phyloP scores from a whole-genome alignment of 768 basidiomycete species.

The Mycena galericulata region DNA sequence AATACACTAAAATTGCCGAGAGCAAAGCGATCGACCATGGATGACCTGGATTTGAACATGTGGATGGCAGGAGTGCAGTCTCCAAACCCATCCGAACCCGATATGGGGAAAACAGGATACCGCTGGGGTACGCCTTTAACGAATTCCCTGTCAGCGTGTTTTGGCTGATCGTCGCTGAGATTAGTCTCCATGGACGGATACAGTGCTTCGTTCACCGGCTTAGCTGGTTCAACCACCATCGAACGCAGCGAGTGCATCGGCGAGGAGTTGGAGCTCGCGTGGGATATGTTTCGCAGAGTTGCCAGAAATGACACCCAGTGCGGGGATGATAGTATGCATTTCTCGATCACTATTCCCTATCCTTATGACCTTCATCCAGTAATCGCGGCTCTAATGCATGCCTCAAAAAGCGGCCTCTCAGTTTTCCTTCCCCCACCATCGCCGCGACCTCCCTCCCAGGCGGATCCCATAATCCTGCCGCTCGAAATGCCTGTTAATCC shows the following conservation, averaged over 20 bases:
- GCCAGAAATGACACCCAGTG: conserved; percentile 5
- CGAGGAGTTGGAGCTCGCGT: conserved; percentile 6
- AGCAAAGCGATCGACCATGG: conserved; percentile 12
- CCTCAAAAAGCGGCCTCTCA: conserved; percentile 19
- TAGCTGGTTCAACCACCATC: background rate
- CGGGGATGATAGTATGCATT: conserved; percentile 18
- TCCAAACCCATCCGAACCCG: background rate
- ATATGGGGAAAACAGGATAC: conserved; percentile 17
- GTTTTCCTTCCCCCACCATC: conserved; percentile 32
- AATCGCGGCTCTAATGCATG: conserved; percentile 31
- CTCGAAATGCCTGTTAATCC: conserved; percentile 12
- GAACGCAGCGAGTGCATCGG: conserved; percentile 15
- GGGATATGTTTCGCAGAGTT: conserved; percentile 25
- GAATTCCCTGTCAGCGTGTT: background rate
- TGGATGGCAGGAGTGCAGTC: conserved; percentile 26
- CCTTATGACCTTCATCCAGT: background rate
- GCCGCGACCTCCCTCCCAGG: background rate
- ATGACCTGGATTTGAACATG: conserved; percentile 31
- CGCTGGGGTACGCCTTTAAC: conserved; percentile 14
- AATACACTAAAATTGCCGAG: background rate
- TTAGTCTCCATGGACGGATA: conserved; percentile 29
- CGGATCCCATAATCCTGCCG: conserved; percentile 31
- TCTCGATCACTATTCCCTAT: background rate
- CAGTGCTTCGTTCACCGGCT: conserved; percentile 8
- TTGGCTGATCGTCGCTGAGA: background rate